Evolutionary conservation across 164 flowering plant species (phyloP), one percentile per base, ranked within the genome.

Genomic region (Protea cynaroides): DNA sequence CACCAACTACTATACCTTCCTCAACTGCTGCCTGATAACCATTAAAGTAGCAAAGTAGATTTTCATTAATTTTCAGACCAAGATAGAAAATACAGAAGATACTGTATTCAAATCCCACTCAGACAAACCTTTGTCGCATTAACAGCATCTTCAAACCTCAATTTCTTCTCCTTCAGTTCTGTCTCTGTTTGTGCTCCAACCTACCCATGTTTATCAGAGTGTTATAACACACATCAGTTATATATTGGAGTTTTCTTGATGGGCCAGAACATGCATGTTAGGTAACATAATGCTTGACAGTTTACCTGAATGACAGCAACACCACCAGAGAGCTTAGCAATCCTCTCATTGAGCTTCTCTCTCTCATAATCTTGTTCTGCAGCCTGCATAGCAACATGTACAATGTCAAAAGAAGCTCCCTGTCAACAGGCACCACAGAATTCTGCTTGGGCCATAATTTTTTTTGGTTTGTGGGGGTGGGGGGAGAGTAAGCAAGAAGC

Each of bases 121-220:
- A 51, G 44, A 50, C 17, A 21, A 75, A 87, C 98, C 97, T 91
- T 94, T 25, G 99, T 91, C 25, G 99, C 99, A 76, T 94, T 94
- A 46, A 91, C 89, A 65, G 99, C 99, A 83, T 94, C 99, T 75
- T 94, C 99, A 34, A 94, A 97, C 73, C 99, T 87, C 75, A 94
- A 67, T 62, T 94, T 88, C 89, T 94, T 91, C 58, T 91, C 99
- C 71, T 91, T 94, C 58, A 94, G 75, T 74, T 94, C 99, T 19
- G 96, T 91, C 71, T 94, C 99, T 56, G 99, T 94, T 80, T 94
- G 99, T 14, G 99, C 99, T 62, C 99, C 97, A 77, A 94, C 97
- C 98, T 94, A 71, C 46, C 67, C 17, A 62, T 61, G 15, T 43
- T 25, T 14, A 64, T 18, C 24, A 51, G 36, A 24, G 29, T 34